Evolutionary conservation across 306 rosid species (phyloP).

Genomic region (Carpinus viminea): DNA sequence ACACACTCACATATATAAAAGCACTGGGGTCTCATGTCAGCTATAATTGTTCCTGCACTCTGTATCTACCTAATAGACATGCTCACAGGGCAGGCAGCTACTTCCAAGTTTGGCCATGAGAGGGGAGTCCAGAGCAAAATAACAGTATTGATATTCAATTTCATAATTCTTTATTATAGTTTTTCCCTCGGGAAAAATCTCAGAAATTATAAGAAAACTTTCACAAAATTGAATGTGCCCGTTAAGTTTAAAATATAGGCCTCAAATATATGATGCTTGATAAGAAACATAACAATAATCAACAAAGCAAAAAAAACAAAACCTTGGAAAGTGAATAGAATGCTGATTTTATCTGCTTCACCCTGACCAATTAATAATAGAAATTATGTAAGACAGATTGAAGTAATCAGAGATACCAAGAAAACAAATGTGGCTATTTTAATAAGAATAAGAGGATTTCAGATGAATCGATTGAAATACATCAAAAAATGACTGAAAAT

Average conservation of each 20-base stretch:
- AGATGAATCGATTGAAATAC: conserved; percentile 2
- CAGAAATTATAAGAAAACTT: background rate
- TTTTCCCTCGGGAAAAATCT: background rate
- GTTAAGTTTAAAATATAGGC: conserved; percentile 10
- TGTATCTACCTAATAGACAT: background rate
- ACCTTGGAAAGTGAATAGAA: conserved; percentile 82
- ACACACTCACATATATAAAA: background rate
- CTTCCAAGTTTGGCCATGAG: background rate
- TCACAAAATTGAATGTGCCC: background rate
- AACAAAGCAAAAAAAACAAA: conserved; percentile 18
- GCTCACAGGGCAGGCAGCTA: background rate
- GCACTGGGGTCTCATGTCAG: conserved; percentile 1
- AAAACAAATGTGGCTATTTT: background rate
- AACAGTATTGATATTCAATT: background rate
- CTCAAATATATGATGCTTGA: background rate
- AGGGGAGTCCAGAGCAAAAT: background rate
- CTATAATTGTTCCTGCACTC: background rate
- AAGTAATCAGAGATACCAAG: background rate
- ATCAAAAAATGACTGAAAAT: conserved; percentile 2
- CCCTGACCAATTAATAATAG: conserved; percentile 41
- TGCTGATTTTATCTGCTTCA: conserved; percentile 88
- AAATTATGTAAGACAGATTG: background rate
- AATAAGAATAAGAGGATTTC: background rate
- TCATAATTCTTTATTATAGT: background rate
- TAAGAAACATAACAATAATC: conserved; percentile 1